phyloP scores from a whole-genome alignment of 2,329 filamentous ascomycete species.

The Fusarium newnesense region DNA sequence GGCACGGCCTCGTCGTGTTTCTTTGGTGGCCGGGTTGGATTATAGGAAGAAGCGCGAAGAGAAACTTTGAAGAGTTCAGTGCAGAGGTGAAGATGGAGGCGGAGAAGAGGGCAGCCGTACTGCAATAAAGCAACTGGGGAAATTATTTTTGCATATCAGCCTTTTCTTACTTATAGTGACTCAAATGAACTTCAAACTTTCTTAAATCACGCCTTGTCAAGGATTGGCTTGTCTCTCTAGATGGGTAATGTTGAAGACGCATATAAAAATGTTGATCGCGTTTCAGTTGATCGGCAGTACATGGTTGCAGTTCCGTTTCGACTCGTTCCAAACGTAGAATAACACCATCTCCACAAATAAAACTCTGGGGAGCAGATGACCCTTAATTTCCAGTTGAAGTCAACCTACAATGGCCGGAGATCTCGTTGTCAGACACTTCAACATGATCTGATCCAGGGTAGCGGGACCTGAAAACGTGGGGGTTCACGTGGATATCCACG shows the following conservation, averaged over 20 bases:
- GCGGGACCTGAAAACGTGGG: conserved; percentile 7
- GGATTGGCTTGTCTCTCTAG: rapidly evolving
- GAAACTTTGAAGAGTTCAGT: background rate
- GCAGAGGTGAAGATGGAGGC: conserved; percentile 14
- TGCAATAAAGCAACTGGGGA: background rate
- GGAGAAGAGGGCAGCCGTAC: background rate
- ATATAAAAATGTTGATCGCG: too few relatives aligned
- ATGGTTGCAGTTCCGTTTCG: background rate
- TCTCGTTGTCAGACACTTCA: background rate
- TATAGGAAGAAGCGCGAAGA: background rate
- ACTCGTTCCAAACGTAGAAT: background rate
- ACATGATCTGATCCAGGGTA: conserved; percentile 21
- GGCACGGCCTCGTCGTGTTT: background rate
- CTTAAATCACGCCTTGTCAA: too few relatives aligned
- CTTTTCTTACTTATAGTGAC: too few relatives aligned
- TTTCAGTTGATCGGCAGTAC: rapidly evolving
- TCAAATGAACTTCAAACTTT: too few relatives aligned
- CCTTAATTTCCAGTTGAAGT: background rate
- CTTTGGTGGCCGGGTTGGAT: background rate
- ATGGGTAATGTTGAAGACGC: too few relatives aligned
- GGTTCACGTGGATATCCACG: conserved; percentile 13
- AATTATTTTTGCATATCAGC: too few relatives aligned
- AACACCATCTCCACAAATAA: background rate
- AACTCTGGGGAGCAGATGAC: conserved; percentile 1
- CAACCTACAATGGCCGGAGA: background rate